Conservation (phyloP, 2,329 filamentous ascomycete species). For the Apiospora koreana region DNA sequence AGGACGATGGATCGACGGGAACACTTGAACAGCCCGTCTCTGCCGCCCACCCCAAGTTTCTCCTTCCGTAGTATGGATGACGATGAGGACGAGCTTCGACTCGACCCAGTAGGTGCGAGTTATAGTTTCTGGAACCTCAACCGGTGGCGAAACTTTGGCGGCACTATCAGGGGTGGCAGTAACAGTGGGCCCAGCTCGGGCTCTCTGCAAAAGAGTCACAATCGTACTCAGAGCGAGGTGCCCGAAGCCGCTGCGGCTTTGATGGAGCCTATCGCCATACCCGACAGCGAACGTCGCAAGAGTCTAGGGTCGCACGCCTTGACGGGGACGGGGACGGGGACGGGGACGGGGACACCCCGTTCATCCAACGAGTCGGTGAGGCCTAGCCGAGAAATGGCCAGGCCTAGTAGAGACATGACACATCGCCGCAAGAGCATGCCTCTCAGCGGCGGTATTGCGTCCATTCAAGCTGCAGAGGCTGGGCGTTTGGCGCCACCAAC, state of each 20-base stretch:
- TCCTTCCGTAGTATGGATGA: constrained; percentile 48
- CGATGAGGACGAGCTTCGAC: constrained; percentile 35
- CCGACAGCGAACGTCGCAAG: constrained; percentile 20
- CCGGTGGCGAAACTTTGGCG: constrained; percentile 48
- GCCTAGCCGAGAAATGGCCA: background rate
- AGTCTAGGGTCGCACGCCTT: constrained; percentile 18
- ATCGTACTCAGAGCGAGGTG: constrained; percentile 1
- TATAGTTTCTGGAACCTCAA: constrained; percentile 60
- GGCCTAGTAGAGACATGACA: background rate
- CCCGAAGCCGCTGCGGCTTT: background rate
- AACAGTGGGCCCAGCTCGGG: constrained; percentile 8
- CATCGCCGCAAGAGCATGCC: constrained; percentile 26
- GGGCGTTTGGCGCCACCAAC: constrained; percentile 13
- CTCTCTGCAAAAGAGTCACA: constrained; percentile 7
- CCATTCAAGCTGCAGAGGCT: background rate
- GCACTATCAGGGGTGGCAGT: background rate
- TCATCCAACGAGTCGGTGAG: constrained; percentile 10
- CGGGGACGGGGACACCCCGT: background rate
- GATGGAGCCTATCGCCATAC: constrained; percentile 14
- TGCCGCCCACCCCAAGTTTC: constrained; percentile 58
- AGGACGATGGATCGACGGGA: constrained; percentile 16
- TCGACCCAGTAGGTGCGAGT: constrained; percentile 41
- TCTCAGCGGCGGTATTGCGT: background rate
- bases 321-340: background rate
- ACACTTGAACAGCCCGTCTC: constrained; percentile 1